Conservation (phyloP, 257 asterid genomes). For the Linaria vulgaris region DNA sequence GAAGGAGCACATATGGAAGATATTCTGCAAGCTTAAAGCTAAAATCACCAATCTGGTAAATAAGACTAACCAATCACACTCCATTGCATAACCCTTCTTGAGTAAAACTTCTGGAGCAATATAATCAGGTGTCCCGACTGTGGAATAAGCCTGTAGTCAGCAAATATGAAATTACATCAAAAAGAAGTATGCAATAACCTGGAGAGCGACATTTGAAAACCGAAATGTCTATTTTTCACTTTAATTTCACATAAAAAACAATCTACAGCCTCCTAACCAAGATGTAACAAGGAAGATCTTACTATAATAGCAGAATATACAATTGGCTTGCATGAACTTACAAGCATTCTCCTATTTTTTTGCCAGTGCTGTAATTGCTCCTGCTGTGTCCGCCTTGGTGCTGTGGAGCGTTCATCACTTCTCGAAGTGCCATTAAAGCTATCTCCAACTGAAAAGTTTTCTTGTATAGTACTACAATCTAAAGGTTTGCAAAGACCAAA, state of each 20-base stretch:
- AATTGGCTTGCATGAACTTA: constrained; percentile 38
- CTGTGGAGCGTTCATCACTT: constrained; percentile 28
- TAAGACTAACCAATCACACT: constrained; percentile 91
- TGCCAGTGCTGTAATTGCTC: constrained; percentile 74
- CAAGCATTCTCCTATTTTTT: constrained; percentile 93
- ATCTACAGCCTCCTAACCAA: constrained; percentile 20
- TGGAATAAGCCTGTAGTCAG: constrained; percentile 85
- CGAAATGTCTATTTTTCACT: constrained; percentile 5
- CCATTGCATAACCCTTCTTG: constrained; percentile 98
- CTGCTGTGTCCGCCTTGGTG: constrained; percentile 37
- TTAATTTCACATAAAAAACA: constrained; percentile 23
- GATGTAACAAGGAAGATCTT: constrained; percentile 17
- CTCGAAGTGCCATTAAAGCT: constrained; percentile 19
- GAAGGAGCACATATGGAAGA: background rate
- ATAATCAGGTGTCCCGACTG: constrained; percentile 97
- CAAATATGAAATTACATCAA: constrained; percentile 16
- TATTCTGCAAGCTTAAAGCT: background rate
- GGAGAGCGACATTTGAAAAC: constrained; percentile 8
- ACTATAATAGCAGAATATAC: constrained; percentile 19
- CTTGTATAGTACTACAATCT: constrained; percentile 47
- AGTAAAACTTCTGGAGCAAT: constrained; percentile 95
- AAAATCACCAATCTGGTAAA: constrained; percentile 9
- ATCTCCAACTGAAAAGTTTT: constrained; percentile 46
- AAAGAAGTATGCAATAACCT: constrained; percentile 20
- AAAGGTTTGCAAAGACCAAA: constrained; percentile 58